Base-by-base conservation (phyloP, 768 basidiomycete genomes). In the Piloderma croceum region DNA sequence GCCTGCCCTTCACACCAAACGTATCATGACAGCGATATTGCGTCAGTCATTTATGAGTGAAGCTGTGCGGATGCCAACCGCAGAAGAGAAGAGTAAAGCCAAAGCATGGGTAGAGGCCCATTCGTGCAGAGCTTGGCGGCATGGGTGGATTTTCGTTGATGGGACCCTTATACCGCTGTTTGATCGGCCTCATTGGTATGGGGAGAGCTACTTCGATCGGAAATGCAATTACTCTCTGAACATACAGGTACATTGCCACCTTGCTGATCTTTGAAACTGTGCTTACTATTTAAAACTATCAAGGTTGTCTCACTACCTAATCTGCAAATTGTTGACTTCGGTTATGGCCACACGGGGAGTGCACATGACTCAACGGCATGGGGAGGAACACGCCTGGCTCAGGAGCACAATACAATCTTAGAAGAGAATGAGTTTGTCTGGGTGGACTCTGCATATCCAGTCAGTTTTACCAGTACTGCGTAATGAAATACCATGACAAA, bases 401-500 rank as follows among this genome's bases (percentile, higher is more conserved):
- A 46, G n/a, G 31, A 61, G 3, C 48, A 50, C 31, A 36, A 31
- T 7, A 24, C 5, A 4, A 15, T 60, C 22, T 38, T 62, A 11
- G 39, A 39, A 2, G 33, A 22, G 3, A 44, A 32, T 23, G 61
- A 64, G 36, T 64, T 48, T 44, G 38, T 63, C 0, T 63, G 57
- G 59, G 62, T 50, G 11, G 60, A 64, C 34, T 59, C 60, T 3
- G 57, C 63, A 39, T 64, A 64, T 50, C 53, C 57, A 13, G 57
- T 65, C 33, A 10, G 53, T 50, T 4, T 10, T 31, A n/a, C n/a
- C n/a, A n/a, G n/a, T n/a, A n/a, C n/a, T n/a, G n/a, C n/a, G n/a
- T n/a, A n/a, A n/a, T n/a, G n/a, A n/a, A n/a, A n/a, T n/a, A n/a
- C n/a, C n/a, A n/a, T n/a, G n/a, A n/a, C n/a, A n/a, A n/a, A n/a